Conservation (phyloP, 2,329 filamentous ascomycete genomes). For the Hypoxylon sp. region DNA sequence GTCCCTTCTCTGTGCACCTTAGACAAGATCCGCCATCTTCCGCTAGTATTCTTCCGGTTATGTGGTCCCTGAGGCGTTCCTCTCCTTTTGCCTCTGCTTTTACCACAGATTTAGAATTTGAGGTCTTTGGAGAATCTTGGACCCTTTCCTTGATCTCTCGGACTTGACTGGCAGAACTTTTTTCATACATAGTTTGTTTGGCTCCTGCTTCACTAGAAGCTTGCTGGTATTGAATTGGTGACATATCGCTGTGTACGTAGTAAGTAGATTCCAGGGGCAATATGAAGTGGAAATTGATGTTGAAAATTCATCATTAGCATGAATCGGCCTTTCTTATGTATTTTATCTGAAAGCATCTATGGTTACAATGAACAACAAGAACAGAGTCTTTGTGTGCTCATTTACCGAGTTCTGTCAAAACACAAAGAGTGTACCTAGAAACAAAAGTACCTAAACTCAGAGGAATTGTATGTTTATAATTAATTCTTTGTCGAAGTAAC, state of each 20-base stretch:
- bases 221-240: slow-evolving; percentile 2
- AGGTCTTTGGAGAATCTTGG: neutral
- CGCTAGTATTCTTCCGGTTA: slow-evolving; percentile 44
- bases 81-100: neutral
- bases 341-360: slow-evolving; percentile 5
- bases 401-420: neutral
- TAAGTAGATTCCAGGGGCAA: neutral
- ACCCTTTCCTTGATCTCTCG: neutral
- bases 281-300: neutral
- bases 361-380: slow-evolving; percentile 12
- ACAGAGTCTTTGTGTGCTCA: slow-evolving; percentile 20
- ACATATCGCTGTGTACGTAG: slow-evolving; percentile 12
- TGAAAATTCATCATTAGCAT: neutral
- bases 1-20: slow-evolving; percentile 45
- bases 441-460: slow-evolving; percentile 3
- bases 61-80: slow-evolving; percentile 19
- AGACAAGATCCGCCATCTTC: slow-evolving; percentile 45
- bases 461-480: neutral
- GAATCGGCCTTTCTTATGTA: neutral
- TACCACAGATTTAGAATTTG: neutral
- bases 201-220: neutral
- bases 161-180: neutral
- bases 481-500: neutral
- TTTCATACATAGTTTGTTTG: neutral
- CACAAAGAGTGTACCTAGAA: slow-evolving; percentile 6